Percentiles rank a stretch among this genome's conserved stretches.
Evolutionary conservation across 2,329 filamentous ascomycete species (phyloP).

Genomic region (Colletotrichum eleusines): DNA sequence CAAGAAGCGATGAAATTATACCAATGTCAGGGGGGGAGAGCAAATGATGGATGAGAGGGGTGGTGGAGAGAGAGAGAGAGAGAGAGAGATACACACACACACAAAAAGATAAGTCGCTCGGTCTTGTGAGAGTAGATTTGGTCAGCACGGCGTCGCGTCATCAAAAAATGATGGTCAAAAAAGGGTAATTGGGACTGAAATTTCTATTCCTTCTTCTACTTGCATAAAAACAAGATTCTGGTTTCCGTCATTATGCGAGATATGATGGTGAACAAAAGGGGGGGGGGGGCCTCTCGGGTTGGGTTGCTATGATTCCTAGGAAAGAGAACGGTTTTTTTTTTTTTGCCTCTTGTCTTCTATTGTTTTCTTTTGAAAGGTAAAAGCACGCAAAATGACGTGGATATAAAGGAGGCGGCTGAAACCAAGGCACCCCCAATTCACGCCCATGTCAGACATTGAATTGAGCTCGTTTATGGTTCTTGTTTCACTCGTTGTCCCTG

Average conservation of each 20-base stretch:
- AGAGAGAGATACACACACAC: no score
- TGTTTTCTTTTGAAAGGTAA: no score
- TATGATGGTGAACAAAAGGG: neutral
- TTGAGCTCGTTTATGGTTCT: neutral
- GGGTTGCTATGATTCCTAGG: no score
- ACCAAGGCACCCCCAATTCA: neutral
- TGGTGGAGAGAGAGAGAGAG: neutral
- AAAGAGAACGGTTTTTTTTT: no score
- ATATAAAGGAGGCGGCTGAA: neutral
- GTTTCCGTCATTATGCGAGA: neutral
- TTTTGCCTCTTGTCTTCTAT: no score
- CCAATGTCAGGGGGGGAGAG: neutral
- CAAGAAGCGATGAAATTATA: constrained; percentile 48
- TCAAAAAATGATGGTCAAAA: constrained; percentile 31
- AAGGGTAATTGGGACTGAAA: constrained; percentile 25
- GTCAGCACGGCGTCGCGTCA: constrained; percentile 35
- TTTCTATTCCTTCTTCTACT: neutral
- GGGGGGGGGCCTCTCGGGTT: no score
- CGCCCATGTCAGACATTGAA: neutral
- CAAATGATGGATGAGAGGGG: neutral
- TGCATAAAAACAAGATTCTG: neutral
- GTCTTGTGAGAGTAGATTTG: constrained; percentile 21
- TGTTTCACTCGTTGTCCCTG: neutral
- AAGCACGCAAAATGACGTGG: no score
- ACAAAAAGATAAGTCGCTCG: neutral